Percentiles rank a stretch among this genome's conserved stretches.
Conservation (phyloP, 2,329 filamentous ascomycete species). For the Leptographium flavum region DNA sequence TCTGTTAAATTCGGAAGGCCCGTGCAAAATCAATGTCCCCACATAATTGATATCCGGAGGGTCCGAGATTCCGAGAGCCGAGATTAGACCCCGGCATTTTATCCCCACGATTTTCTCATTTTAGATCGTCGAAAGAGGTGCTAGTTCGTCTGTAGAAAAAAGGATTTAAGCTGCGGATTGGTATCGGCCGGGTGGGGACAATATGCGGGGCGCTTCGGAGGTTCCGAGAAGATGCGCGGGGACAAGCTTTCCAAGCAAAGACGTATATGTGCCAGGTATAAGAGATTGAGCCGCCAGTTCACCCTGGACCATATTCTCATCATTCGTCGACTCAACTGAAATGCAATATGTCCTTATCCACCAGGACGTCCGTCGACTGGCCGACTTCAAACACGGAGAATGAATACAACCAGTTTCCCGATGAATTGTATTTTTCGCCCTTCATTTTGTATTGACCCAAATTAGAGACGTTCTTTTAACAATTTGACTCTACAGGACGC, state of each 20-base stretch:
- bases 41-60: background rate
- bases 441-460: background rate
- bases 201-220: background rate
- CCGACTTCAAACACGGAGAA: background rate
- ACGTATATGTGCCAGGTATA: background rate
- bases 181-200: background rate
- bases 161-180: too few relatives aligned
- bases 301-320: background rate
- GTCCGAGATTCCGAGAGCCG: conserved; percentile 1
- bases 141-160: too few relatives aligned
- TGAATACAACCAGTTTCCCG: background rate
- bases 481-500: background rate
- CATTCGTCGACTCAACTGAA: background rate
- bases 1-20: background rate
- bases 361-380: background rate
- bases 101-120: background rate
- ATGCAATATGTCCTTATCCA: background rate
- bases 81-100: background rate
- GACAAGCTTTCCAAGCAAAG: background rate
- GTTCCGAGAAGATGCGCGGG: too few relatives aligned
- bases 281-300: background rate
- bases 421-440: background rate
- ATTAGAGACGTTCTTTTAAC: background rate
- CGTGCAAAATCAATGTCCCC: background rate
- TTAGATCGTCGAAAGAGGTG: background rate